Percentiles rank a stretch among this genome's conserved stretches.
Conservation (phyloP, 768 basidiomycete genomes). For the Phanerochaete carnosa region DNA sequence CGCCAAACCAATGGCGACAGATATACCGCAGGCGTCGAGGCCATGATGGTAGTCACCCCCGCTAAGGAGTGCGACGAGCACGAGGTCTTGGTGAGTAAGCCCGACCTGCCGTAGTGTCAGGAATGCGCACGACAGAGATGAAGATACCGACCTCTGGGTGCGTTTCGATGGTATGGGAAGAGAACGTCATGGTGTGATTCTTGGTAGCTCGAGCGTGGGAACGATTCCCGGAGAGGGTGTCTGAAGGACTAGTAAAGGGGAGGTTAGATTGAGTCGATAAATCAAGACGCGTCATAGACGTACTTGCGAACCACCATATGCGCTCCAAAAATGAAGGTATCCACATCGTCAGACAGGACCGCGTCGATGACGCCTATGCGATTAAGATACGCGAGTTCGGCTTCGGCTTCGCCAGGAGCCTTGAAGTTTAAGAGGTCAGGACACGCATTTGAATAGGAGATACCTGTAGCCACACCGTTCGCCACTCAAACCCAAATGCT, state of each 20-base stretch:
- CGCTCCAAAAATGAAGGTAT: slow-evolving; percentile 89
- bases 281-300: slow-evolving; percentile 9
- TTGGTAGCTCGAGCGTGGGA: slow-evolving; percentile 67
- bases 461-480: slow-evolving; percentile 59
- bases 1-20: slow-evolving; percentile 75
- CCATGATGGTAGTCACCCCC: slow-evolving; percentile 90
- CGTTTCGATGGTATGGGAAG: slow-evolving; percentile 37
- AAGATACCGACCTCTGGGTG: slow-evolving; percentile 29
- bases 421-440: slow-evolving; percentile 23
- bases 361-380: slow-evolving; percentile 81
- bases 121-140: not conserved
- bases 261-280: not conserved
- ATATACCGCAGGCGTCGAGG: slow-evolving; percentile 61
- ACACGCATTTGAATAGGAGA: slow-evolving; percentile 26
- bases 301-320: slow-evolving; percentile 82
- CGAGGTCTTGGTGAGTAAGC: slow-evolving; percentile 63
- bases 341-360: slow-evolving; percentile 89
- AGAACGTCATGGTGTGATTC: slow-evolving; percentile 52
- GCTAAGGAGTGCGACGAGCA: slow-evolving; percentile 80
- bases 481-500: slow-evolving; percentile 79
- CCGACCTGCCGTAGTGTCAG: slow-evolving; percentile 26
- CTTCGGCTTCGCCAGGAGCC: slow-evolving; percentile 95
- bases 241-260: slow-evolving; percentile 50
- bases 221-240: slow-evolving; percentile 69
- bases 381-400: slow-evolving; percentile 87